phyloP scores from a whole-genome alignment of 164 flowering plant genomes.

The Nymphaea thermarum region DNA sequence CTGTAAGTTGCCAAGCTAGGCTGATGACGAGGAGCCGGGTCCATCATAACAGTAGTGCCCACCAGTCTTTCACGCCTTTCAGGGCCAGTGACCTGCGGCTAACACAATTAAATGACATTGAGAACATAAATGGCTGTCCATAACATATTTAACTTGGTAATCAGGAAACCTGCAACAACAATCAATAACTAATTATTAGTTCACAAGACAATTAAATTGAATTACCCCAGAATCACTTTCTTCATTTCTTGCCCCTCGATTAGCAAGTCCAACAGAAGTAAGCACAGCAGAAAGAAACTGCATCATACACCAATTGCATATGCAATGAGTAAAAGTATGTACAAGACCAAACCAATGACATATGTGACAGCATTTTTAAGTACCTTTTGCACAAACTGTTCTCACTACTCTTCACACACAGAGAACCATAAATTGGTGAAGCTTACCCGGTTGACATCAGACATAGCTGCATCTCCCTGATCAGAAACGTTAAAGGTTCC shows the following conservation, averaged over 20 bases:
- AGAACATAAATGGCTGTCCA: too few relatives aligned
- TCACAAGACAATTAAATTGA: not conserved
- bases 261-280: constrained; percentile 54
- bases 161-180: too few relatives aligned
- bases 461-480: constrained; percentile 58
- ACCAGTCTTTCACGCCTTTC: constrained; percentile 22
- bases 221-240: constrained; percentile 45
- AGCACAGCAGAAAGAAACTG: constrained; percentile 85
- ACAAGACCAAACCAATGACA: too few relatives aligned
- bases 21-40: constrained; percentile 22
- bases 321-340: constrained; percentile 1
- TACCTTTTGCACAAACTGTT: too few relatives aligned
- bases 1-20: constrained; percentile 25
- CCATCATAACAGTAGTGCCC: constrained; percentile 14
- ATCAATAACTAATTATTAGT: too few relatives aligned
- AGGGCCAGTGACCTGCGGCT: constrained; percentile 24
- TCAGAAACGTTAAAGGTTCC: constrained; percentile 73
- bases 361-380: too few relatives aligned
- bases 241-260: constrained; percentile 30
- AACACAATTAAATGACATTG: not conserved
- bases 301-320: constrained; percentile 1
- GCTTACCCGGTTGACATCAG: constrained; percentile 67
- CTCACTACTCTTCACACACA: too few relatives aligned
- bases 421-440: not conserved
- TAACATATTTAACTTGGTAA: too few relatives aligned